Base-by-base conservation (phyloP, 2,329 filamentous ascomycete species). In the Thelonectria blattea region DNA sequence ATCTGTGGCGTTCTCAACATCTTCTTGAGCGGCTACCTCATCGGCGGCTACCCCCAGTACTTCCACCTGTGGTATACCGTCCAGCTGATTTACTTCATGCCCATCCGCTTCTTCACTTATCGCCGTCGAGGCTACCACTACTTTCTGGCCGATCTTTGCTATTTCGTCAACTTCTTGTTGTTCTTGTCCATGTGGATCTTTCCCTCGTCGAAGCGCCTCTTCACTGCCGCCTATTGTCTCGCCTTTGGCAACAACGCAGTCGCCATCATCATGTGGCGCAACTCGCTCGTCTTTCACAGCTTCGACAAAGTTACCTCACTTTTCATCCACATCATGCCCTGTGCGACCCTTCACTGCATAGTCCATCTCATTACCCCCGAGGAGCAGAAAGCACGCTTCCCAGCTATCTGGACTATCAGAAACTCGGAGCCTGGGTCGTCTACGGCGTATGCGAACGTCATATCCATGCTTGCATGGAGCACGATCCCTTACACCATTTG, bases 241-340 rank as follows among this genome's bases (percentile, higher is more conserved):
- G 91, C 93, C 10, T 96, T 92, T 73, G 95, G 95, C 64, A 99
- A 99, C 78, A 99, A 99, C 73, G 95, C 95, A 18, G 88, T 97
- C 48, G 95, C 95, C 12, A 98, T 99, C 75, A 93, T 95, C 73
- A 95, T 99, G 93, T 99, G 95, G 95, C 88, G 95, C 65, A 99
- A 99, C 76, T 97, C 93, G 32, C 86, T 99, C 72, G 95, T 99
- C 48, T 99, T 99, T 76, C 95, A 99, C 81, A 96, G 92, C 73
- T 88, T 99, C 78, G 95, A 99, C 83, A 99, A 99, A 78, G 93
- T 98, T 62, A 96, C 93, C 12, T 95, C 92, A 74, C 84, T 99
- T n/a, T 99, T 99, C 79, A 97, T 99, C 68, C 95, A 99, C 76
- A 96, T 99, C 71, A 99, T 99, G 94, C 95, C 95, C 1, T 97